phyloP scores from a whole-genome alignment of 257 asterid species.

The Rubia yunnanensis region DNA sequence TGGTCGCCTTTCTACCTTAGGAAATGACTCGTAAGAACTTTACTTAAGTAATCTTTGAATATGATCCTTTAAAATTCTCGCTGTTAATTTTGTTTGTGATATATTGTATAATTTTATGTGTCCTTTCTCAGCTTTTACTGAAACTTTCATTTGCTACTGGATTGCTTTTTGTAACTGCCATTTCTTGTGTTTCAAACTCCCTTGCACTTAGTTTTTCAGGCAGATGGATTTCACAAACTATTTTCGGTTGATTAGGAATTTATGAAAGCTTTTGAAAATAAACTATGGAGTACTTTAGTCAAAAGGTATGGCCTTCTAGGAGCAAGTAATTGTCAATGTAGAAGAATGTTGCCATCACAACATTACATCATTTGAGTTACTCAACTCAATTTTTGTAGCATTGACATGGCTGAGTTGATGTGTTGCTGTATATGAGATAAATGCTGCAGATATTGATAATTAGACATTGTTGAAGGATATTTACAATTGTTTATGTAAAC shows the following conservation, averaged over 20 bases:
- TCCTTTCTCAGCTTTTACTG: not conserved
- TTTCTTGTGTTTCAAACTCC: not conserved
- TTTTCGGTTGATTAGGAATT: not conserved
- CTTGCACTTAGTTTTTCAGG: not conserved
- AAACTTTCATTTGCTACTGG: not conserved
- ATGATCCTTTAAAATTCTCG: not conserved
- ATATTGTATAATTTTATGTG: not conserved
- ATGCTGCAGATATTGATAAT: not conserved
- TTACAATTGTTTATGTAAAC: not conserved
- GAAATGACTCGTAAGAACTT: conserved; percentile 66
- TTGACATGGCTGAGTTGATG: not conserved
- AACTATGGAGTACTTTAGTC: not conserved
- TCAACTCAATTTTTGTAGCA: not conserved
- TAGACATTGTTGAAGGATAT: not conserved
- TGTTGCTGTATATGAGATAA: not conserved
- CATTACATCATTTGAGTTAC: not conserved
- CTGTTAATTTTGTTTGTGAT: not conserved
- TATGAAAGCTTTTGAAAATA: not conserved
- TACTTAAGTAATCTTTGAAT: not conserved
- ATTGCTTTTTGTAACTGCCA: not conserved
- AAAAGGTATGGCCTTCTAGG: not conserved
- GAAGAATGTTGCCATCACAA: conserved; percentile 2
- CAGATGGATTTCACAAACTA: not conserved
- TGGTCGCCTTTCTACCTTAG: conserved; percentile 69
- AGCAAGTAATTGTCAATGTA: not conserved